phyloP scores from a whole-genome alignment of 768 basidiomycete genomes.

The Kwoniella shandongensis region DNA sequence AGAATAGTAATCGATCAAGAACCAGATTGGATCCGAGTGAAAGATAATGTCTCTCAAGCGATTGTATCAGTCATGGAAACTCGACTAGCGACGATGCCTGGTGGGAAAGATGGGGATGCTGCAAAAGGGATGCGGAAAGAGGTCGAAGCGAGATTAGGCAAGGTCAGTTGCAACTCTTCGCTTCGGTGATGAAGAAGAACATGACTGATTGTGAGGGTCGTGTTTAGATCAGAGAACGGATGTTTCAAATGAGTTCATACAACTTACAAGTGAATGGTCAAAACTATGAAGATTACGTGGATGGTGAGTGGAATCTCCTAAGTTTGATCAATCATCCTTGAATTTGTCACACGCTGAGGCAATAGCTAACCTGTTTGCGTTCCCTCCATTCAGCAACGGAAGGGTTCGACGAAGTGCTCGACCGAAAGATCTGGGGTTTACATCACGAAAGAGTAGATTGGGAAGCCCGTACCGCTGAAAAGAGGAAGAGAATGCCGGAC shows the following conservation, averaged over 20 bases:
- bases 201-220: neutral
- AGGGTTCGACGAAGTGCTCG: slow-evolving; percentile 81
- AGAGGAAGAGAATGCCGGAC: slow-evolving; percentile 64
- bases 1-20: slow-evolving; percentile 61
- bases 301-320: slow-evolving; percentile 54
- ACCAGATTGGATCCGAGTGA: slow-evolving; percentile 67
- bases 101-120: slow-evolving; percentile 56
- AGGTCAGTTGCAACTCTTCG: slow-evolving; percentile 31
- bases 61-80: slow-evolving; percentile 59
- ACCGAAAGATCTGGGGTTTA: slow-evolving; percentile 76
- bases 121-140: slow-evolving; percentile 55
- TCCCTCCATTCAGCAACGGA: slow-evolving; percentile 61
- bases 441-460: slow-evolving; percentile 72
- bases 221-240: slow-evolving; percentile 58
- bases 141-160: slow-evolving; percentile 36
- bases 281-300: slow-evolving; percentile 66
- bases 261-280: slow-evolving; percentile 81
- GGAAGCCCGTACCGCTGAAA: slow-evolving; percentile 70
- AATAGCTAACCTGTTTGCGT: neutral
- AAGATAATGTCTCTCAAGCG: slow-evolving; percentile 59
- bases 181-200: neutral
- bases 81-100: slow-evolving; percentile 55
- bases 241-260: slow-evolving; percentile 64
- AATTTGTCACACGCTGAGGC: neutral
- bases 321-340: neutral